Percentiles rank a stretch among this genome's conserved stretches.
phyloP scores from a whole-genome alignment of 1,284 basidiomycete genomes.

The Porphyrellus sp. region DNA sequence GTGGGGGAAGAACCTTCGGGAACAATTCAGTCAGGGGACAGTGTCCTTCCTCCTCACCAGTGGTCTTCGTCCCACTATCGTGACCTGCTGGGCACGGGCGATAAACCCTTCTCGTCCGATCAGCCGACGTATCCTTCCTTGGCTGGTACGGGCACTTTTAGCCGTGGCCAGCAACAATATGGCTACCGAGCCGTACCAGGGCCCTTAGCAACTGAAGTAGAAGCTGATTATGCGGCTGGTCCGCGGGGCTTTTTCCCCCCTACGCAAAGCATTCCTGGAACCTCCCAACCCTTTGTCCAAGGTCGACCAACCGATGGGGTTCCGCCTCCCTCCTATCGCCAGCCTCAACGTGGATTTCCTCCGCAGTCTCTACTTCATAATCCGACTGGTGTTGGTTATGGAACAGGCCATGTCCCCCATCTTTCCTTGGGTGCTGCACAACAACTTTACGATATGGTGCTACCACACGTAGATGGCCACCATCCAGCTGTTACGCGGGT shows the following conservation, averaged over 20 bases:
- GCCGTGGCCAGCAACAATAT: conserved; percentile 47
- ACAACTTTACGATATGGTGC: conserved; percentile 76
- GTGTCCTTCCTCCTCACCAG: conserved; percentile 40
- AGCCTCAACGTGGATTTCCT: conserved; percentile 54
- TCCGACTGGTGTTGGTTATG: conserved; percentile 54
- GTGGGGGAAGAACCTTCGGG: conserved; percentile 50
- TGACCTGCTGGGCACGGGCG: conserved; percentile 38
- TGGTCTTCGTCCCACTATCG: conserved; percentile 48
- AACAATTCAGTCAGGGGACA: conserved; percentile 34
- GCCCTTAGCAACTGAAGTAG: conserved; percentile 50
- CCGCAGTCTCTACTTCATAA: conserved; percentile 54
- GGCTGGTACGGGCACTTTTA: conserved; percentile 40
- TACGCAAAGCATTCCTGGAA: conserved; percentile 31
- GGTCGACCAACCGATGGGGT: conserved; percentile 47
- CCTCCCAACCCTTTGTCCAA: conserved; percentile 46
- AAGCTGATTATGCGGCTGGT: conserved; percentile 53
- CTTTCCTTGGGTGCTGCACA: conserved; percentile 67
- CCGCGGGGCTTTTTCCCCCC: conserved; percentile 52
- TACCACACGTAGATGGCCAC: conserved; percentile 55
- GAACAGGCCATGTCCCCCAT: conserved; percentile 52
- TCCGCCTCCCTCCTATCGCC: conserved; percentile 51
- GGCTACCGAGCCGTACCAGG: conserved; percentile 41
- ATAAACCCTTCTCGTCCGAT: conserved; percentile 41
- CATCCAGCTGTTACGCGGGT: conserved; percentile 66
- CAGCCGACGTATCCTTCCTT: conserved; percentile 73